These are phyloP conservation scores for Strobilomyces confusus DNA, from an alignment of 768 basidiomycete genomes.

Conservation along the genomic window DNA sequence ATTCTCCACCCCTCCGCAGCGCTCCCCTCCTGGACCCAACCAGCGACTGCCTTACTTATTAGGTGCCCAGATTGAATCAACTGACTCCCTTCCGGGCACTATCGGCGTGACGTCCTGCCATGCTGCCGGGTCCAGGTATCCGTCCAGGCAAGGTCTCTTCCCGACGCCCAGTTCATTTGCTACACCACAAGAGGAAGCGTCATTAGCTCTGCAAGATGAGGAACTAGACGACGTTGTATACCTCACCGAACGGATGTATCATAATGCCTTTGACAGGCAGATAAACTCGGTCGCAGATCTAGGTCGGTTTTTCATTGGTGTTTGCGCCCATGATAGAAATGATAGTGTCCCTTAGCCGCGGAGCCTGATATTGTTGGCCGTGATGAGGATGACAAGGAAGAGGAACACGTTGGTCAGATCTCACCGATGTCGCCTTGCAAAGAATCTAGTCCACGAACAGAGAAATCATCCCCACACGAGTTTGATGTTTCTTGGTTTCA, in stretches of 20 bases:
- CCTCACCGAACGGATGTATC: constrained; percentile 52
- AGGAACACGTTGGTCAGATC: constrained; percentile 44
- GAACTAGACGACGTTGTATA: constrained; percentile 59
- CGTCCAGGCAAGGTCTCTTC: constrained; percentile 56
- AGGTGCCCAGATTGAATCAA: constrained; percentile 44
- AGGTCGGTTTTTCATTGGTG: constrained; percentile 40
- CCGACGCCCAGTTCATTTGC: constrained; percentile 71
- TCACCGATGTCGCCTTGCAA: constrained; percentile 50
- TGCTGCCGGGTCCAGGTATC: constrained; percentile 37
- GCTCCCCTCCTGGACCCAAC: constrained; percentile 26
- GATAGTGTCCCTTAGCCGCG: constrained; percentile 38
- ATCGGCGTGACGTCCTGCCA: constrained; percentile 50
- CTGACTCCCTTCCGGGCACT: constrained; percentile 41
- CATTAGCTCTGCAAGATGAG: constrained; percentile 37
- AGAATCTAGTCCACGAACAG: constrained; percentile 43
- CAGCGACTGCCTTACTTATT: constrained; percentile 47
- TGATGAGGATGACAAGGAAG: constrained; percentile 45
- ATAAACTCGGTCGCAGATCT: constrained; percentile 77
- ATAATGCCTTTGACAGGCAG: constrained; percentile 47
- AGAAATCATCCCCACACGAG: constrained; percentile 51
- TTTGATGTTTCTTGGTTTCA: constrained; percentile 51
- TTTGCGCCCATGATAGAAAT: constrained; percentile 3
- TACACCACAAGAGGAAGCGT: constrained; percentile 61
- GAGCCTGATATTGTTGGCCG: constrained; percentile 63
- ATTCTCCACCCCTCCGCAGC: constrained; percentile 42